Percentiles rank a stretch among this genome's conserved stretches.
Conservation (phyloP, 2,329 filamentous ascomycete genomes). For the Sclerotinia spermophila region DNA sequence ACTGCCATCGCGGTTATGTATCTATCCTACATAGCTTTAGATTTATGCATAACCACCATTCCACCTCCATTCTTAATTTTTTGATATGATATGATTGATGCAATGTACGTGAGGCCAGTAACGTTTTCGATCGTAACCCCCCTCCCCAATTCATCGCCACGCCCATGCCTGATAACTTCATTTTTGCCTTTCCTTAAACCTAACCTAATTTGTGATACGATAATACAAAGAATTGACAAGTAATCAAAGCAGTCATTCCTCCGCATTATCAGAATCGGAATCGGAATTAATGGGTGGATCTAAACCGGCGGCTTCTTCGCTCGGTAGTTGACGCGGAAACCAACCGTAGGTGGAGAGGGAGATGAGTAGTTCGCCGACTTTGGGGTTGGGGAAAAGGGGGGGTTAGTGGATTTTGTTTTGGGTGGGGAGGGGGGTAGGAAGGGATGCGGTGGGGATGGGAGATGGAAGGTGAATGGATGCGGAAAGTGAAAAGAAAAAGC, state of each 20-base stretch:
- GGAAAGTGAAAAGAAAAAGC: background rate
- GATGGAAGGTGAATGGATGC: too few species aligned
- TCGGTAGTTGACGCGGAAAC: constrained; percentile 42
- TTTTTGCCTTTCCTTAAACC: background rate
- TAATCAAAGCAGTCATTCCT: background rate
- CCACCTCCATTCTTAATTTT: constrained; percentile 9
- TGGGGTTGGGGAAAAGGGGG: background rate
- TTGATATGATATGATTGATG: background rate
- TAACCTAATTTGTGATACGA: background rate
- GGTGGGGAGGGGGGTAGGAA: background rate
- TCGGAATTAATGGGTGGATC: constrained; percentile 26
- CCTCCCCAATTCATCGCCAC: too few species aligned
- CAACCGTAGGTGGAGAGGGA: constrained; percentile 39
- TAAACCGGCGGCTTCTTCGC: constrained; percentile 30
- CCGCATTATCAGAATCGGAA: constrained; percentile 21
- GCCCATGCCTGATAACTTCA: background rate
- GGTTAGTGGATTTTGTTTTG: background rate
- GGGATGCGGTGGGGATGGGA: too few species aligned
- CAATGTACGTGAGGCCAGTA: background rate
- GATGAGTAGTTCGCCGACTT: constrained; percentile 37
- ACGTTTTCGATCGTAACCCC: background rate
- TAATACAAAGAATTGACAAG: too few species aligned
- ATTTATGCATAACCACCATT: constrained; percentile 25
- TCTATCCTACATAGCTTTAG: constrained; percentile 32
- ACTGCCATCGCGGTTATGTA: constrained; percentile 30